Evolutionary conservation across 31 red algal species (phyloP).

Genomic region (Asparagopsis taxiformis): DNA sequence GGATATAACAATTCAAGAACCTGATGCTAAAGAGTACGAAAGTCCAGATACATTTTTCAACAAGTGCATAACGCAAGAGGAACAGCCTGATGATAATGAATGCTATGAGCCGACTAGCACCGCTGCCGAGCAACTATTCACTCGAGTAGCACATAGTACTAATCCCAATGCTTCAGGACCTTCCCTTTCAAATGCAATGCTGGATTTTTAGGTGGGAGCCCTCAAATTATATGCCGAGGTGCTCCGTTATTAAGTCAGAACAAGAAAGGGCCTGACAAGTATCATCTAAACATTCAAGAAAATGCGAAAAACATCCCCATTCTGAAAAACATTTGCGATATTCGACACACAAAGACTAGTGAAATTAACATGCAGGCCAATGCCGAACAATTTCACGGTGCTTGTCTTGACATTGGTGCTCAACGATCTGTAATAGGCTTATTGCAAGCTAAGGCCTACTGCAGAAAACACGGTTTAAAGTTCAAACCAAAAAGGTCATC

Average conservation of each 20-base stretch:
- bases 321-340: background rate
- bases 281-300: background rate
- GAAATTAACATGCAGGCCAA: background rate
- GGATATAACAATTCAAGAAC: no score
- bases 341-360: background rate
- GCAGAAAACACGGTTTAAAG: background rate
- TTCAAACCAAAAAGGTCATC: background rate
- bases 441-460: background rate
- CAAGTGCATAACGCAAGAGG: no score
- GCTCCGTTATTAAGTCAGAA: background rate
- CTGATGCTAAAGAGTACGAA: no score
- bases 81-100: no score
- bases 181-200: no score
- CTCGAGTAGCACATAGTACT: no score
- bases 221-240: no score
- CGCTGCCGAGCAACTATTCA: no score
- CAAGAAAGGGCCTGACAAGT: background rate
- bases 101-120: no score
- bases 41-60: no score
- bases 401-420: background rate
- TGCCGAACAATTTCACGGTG: background rate
- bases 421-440: constrained; percentile 29
- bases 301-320: background rate
- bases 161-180: no score
- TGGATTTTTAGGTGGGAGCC: no score